Evolutionary conservation across 192 early-diverging fungal species (phyloP).

Genomic region (Podila epigama): DNA sequence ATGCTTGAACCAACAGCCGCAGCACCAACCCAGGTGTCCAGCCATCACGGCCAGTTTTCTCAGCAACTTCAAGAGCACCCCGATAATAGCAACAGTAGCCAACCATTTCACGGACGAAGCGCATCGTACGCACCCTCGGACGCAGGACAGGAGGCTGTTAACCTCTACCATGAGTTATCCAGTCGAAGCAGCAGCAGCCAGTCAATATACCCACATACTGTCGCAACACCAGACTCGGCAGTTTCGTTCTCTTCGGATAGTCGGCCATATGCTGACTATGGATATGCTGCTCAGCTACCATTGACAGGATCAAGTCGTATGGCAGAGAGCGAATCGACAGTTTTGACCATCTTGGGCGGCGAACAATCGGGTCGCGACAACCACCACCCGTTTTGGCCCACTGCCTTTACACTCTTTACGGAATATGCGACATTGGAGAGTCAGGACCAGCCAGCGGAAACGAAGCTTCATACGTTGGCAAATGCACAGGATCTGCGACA

Average conservation of each 20-base stretch:
- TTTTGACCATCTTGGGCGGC: neutral
- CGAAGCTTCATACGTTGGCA: constrained; percentile 11
- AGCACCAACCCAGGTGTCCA: neutral
- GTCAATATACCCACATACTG: constrained; percentile 5
- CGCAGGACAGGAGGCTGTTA: neutral
- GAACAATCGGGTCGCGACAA: neutral
- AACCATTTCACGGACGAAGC: neutral
- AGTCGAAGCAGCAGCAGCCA: neutral
- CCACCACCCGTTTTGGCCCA: constrained; percentile 6
- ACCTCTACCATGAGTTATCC: neutral
- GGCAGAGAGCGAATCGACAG: neutral
- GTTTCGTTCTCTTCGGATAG: constrained; percentile 5
- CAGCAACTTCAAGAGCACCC: no score
- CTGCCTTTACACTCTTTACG: constrained; percentile 16
- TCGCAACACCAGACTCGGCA: constrained; percentile 6
- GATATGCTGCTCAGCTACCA: neutral
- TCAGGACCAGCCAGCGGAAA: neutral
- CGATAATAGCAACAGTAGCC: no score
- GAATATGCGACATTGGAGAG: neutral
- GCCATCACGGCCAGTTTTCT: neutral
- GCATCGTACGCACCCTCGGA: neutral
- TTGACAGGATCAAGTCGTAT: constrained; percentile 1
- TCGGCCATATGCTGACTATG: neutral
- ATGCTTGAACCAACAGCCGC: neutral
- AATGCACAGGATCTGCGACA: constrained; percentile 8